A percentile compares a stretch with the other conserved stretches of the same genome.
Conservation (phyloP, 1,284 basidiomycete species). For the Sphaerobolus stellatus region DNA sequence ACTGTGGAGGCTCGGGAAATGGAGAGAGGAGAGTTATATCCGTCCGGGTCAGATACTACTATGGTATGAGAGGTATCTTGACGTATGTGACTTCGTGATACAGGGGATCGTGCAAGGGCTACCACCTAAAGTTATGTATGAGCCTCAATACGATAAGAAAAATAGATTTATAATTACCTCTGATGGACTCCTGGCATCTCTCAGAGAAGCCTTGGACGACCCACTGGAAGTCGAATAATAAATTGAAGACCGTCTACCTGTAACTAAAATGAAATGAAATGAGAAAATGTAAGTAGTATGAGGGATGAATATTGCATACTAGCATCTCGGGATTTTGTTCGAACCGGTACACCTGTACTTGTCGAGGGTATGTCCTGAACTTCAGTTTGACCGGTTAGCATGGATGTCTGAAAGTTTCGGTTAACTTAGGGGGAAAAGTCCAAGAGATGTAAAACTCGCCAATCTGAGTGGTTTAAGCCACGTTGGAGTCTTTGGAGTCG, state of each 20-base stretch:
- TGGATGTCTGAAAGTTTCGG: conserved; percentile 46
- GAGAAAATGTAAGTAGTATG: not conserved
- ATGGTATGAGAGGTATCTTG: conserved; percentile 7
- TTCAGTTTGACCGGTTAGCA: conserved; percentile 8
- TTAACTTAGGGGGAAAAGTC: conserved; percentile 11
- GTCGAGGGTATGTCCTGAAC: no score
- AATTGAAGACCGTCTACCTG: conserved; percentile 4
- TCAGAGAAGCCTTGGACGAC: not conserved
- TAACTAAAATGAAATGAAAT: not conserved
- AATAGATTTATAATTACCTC: conserved; percentile 6
- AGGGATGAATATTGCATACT: not conserved
- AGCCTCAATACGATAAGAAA: no score
- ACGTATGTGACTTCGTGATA: not conserved
- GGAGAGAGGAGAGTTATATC: conserved; percentile 1
- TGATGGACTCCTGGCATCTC: not conserved
- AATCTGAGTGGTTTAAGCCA: conserved; percentile 58
- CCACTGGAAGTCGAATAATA: conserved; percentile 32
- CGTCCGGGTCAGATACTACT: conserved; percentile 7
- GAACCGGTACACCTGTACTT: conserved; percentile 3
- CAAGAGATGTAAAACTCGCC: no score
- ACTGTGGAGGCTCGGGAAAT: conserved; percentile 1
- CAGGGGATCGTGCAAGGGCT: not conserved
- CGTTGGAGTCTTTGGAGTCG: conserved; percentile 14
- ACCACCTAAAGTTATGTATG: not conserved
- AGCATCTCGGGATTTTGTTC: not conserved